Percentiles rank a stretch among this genome's conserved stretches.
These are phyloP conservation scores for Mallotus japonicus DNA, from an alignment of 441 rosid species.

Conservation along the genomic window DNA sequence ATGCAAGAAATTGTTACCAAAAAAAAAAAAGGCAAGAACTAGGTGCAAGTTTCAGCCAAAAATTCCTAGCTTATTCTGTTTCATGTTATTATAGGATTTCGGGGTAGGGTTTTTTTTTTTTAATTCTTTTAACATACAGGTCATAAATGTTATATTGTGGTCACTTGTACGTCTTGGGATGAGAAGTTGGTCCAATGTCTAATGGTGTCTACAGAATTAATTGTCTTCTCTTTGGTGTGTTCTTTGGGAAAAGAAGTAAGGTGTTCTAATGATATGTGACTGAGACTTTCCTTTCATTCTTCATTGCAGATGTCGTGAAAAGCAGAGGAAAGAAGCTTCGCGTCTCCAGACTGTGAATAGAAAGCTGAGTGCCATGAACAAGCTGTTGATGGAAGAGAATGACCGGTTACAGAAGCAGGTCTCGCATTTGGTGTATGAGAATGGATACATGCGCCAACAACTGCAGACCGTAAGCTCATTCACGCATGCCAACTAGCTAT, in stretches of 20 bases:
- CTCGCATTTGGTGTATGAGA: constrained; percentile 86
- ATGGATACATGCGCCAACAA: constrained; percentile 78
- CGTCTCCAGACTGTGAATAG: constrained; percentile 86
- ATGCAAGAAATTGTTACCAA: background rate
- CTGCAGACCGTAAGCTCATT: constrained; percentile 58
- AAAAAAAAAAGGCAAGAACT: background rate
- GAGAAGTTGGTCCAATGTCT: background rate
- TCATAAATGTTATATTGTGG: background rate
- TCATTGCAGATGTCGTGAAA: constrained; percentile 70
- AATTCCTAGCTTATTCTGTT: background rate
- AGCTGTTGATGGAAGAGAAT: constrained; percentile 95
- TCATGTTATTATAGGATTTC: background rate
- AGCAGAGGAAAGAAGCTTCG: constrained; percentile 90
- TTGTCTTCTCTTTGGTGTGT: background rate
- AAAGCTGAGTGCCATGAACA: constrained; percentile 87
- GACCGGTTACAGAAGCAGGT: constrained; percentile 97
- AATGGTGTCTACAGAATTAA: background rate
- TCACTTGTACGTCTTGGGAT: background rate
- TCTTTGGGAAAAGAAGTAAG: background rate
- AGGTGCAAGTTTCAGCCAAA: background rate
- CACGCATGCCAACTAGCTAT: background rate
- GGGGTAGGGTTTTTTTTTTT: background rate
- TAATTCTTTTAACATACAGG: background rate
- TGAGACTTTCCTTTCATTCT: background rate
- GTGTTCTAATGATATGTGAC: background rate